Conservation (phyloP, 2,329 filamentous ascomycete genomes). For the Fusarium sp. region DNA sequence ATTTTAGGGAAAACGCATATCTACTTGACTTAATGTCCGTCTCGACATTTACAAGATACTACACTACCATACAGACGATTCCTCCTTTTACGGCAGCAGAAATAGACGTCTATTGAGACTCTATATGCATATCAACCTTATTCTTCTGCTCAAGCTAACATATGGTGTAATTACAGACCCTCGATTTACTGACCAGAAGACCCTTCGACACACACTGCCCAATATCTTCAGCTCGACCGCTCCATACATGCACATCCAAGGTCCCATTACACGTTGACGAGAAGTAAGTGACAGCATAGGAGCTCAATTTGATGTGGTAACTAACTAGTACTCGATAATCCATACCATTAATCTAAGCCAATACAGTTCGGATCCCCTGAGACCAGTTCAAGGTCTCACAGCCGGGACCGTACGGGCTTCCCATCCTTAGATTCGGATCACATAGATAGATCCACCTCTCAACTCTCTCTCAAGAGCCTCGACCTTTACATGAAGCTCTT, state of each 20-base stretch:
- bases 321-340: background rate
- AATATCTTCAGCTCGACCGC: background rate
- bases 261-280: background rate
- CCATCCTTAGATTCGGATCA: background rate
- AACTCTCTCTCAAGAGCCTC: background rate
- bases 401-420: background rate
- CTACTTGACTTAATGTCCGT: background rate
- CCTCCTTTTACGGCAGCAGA: background rate
- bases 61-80: background rate
- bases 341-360: background rate
- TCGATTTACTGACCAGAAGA: background rate
- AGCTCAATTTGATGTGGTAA: background rate
- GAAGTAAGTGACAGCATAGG: background rate
- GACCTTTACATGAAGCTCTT: background rate
- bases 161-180: too few relatives aligned
- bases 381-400: background rate
- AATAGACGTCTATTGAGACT: background rate
- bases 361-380: background rate
- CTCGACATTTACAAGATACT: background rate
- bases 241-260: background rate
- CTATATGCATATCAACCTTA: rapidly evolving
- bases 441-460: background rate
- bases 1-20: background rate
- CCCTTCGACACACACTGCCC: background rate
- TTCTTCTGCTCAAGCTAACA: background rate